Percentiles rank a stretch among this genome's conserved stretches.
Evolutionary conservation across 225 moss, liverwort and hornwort genomes (phyloP).

Genomic region (Pleurozium schreberi): DNA sequence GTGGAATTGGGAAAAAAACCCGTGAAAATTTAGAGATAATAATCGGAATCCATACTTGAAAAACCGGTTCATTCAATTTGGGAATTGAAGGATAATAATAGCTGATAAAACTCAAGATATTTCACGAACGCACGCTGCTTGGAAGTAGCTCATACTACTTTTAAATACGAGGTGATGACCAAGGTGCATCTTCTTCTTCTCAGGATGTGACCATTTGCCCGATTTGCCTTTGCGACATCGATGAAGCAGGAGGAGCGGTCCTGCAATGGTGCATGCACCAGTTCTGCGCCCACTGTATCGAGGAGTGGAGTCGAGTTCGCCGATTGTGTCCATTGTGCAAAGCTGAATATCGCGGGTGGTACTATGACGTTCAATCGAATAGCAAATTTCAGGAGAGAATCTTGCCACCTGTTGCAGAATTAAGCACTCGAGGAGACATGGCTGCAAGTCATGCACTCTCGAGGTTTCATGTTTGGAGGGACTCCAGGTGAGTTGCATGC

Average conservation of each 20-base stretch:
- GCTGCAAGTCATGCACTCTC: not conserved
- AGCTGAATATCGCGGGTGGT: slow-evolving; percentile 42
- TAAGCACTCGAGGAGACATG: not conserved
- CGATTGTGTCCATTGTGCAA: slow-evolving; percentile 48
- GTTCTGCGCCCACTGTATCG: slow-evolving; percentile 39
- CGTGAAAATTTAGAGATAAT: no score
- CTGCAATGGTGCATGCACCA: slow-evolving; percentile 53
- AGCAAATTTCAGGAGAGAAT: slow-evolving; percentile 21
- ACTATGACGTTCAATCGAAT: slow-evolving; percentile 12
- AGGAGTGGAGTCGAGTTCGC: slow-evolving; percentile 48
- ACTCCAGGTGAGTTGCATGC: slow-evolving; percentile 14
- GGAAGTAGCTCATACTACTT: not conserved
- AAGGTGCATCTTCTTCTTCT: not conserved
- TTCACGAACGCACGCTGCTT: no score
- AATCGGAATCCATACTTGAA: no score
- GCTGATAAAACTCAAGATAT: no score
- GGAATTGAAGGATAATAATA: no score
- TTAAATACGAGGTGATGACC: not conserved
- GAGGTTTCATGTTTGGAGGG: slow-evolving; percentile 1
- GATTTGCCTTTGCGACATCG: slow-evolving; percentile 28
- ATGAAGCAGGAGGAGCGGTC: slow-evolving; percentile 14
- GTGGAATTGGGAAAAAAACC: no score
- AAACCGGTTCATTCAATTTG: no score
- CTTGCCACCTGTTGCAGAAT: not conserved
- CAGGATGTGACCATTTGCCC: slow-evolving; percentile 6